These are phyloP conservation scores for Mycothermus thermophilus DNA, from an alignment of 495 filamentous ascomycete genomes.

Conservation along the genomic window DNA sequence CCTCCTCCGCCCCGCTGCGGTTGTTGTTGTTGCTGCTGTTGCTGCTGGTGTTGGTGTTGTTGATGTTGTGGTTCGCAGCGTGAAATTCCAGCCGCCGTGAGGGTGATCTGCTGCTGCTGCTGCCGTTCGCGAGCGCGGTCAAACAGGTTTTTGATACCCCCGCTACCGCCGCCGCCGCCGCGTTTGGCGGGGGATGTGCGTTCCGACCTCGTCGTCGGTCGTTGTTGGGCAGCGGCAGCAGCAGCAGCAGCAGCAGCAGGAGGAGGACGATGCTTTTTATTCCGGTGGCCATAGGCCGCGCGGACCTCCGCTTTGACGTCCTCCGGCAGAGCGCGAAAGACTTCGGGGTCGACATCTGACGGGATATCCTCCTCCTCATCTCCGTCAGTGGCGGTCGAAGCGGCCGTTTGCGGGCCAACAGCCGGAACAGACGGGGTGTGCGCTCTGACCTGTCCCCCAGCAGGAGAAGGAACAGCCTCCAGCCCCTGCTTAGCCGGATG, in stretches of 20 bases:
- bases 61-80: too few species aligned
- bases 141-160: slow-evolving; percentile 28
- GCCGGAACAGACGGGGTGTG: too few species aligned
- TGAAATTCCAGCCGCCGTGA: too few species aligned
- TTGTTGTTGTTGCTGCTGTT: slow-evolving; percentile 27
- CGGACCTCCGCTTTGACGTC: slow-evolving; percentile 73
- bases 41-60: slow-evolving; percentile 25
- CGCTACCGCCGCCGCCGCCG: slow-evolving; percentile 13
- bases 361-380: slow-evolving; percentile 18
- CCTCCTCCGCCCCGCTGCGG: neutral
- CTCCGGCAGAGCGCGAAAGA: slow-evolving; percentile 63
- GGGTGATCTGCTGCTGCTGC: too few species aligned
- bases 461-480: too few species aligned
- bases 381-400: neutral
- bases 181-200: slow-evolving; percentile 45
- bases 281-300: slow-evolving; percentile 42
- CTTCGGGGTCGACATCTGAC: slow-evolving; percentile 53
- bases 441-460: too few species aligned
- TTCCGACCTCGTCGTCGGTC: slow-evolving; percentile 33
- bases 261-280: neutral
- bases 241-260: too few species aligned
- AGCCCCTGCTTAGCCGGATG: slow-evolving; percentile 23
- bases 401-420: too few species aligned
- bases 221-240: slow-evolving; percentile 6
- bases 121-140: slow-evolving; percentile 29